phyloP scores from a whole-genome alignment of 2,329 filamentous ascomycete genomes.

The Aschersonia sp. region DNA sequence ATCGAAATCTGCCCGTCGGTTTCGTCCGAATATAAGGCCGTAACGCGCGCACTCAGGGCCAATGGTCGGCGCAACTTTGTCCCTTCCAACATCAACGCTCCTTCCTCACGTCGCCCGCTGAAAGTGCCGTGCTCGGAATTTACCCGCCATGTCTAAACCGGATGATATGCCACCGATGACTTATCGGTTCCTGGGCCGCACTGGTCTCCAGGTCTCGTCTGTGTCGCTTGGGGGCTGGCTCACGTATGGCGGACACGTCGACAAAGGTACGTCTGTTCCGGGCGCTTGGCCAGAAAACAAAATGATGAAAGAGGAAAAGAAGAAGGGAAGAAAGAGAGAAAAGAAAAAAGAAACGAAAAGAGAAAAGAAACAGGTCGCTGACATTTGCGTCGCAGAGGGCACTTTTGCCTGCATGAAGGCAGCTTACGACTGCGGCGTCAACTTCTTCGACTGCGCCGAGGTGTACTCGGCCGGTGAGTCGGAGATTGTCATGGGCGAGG shows the following conservation, averaged over 20 bases:
- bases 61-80: too few relatives aligned
- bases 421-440: slow-evolving; percentile 44
- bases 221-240: slow-evolving; percentile 61
- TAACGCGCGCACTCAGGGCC: too few relatives aligned
- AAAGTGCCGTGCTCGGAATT: not conserved
- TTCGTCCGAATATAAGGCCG: too few relatives aligned
- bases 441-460: slow-evolving; percentile 50
- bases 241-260: slow-evolving; percentile 61
- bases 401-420: slow-evolving; percentile 46
- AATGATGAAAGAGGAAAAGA: too few relatives aligned
- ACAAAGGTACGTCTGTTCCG: slow-evolving; percentile 33
- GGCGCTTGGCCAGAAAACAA: too few relatives aligned
- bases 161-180: slow-evolving; percentile 41
- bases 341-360: not conserved
- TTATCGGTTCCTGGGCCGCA: slow-evolving; percentile 56
- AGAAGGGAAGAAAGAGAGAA: not conserved
- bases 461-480: slow-evolving; percentile 43
- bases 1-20: not conserved
- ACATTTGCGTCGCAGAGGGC: slow-evolving; percentile 12
- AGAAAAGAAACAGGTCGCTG: not conserved
- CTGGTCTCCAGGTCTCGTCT: slow-evolving; percentile 58
- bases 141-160: slow-evolving; percentile 21
- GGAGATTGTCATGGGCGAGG: slow-evolving; percentile 47
- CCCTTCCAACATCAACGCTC: too few relatives aligned
- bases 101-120: too few relatives aligned